phyloP scores from a whole-genome alignment of 305 asterid species.

The Petunia hybrid region DNA sequence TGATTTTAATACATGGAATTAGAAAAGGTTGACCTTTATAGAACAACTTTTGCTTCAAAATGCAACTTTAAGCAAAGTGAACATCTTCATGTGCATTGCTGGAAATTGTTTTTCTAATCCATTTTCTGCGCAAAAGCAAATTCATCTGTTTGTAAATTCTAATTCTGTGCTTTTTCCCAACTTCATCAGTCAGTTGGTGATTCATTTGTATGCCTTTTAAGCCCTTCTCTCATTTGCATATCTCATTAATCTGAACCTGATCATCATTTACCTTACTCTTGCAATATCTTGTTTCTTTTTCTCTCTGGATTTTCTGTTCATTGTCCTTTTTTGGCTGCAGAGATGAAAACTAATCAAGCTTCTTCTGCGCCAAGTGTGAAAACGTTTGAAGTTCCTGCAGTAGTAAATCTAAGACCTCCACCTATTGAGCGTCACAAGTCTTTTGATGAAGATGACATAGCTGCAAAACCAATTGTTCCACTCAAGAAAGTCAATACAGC shows the following conservation, averaged over 20 bases:
- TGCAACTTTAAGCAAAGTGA: neutral
- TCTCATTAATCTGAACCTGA: neutral
- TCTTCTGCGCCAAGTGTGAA: slow-evolving; percentile 47
- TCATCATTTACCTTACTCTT: neutral
- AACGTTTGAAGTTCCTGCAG: slow-evolving; percentile 62
- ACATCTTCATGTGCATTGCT: neutral
- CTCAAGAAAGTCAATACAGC: slow-evolving; percentile 64
- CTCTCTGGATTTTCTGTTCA: slow-evolving; percentile 13
- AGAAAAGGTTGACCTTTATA: neutral
- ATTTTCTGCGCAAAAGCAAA: slow-evolving; percentile 5
- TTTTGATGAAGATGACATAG: slow-evolving; percentile 65
- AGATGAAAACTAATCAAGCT: slow-evolving; percentile 54
- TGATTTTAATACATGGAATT: too few relatives aligned
- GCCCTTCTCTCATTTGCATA: neutral
- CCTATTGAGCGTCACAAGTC: slow-evolving; percentile 70
- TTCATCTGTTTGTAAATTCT: neutral
- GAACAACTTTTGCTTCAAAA: neutral
- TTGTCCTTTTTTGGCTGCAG: slow-evolving; percentile 44
- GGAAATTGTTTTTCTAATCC: neutral
- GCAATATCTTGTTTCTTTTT: neutral
- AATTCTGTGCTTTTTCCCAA: slow-evolving; percentile 11
- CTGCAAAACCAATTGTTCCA: slow-evolving; percentile 53
- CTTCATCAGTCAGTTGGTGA: neutral
- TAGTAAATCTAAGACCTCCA: slow-evolving; percentile 66
- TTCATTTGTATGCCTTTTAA: slow-evolving; percentile 11